Base-by-base conservation (phyloP, 176 grass and related monocot genomes). In the Tillandsia leiboldiana region DNA sequence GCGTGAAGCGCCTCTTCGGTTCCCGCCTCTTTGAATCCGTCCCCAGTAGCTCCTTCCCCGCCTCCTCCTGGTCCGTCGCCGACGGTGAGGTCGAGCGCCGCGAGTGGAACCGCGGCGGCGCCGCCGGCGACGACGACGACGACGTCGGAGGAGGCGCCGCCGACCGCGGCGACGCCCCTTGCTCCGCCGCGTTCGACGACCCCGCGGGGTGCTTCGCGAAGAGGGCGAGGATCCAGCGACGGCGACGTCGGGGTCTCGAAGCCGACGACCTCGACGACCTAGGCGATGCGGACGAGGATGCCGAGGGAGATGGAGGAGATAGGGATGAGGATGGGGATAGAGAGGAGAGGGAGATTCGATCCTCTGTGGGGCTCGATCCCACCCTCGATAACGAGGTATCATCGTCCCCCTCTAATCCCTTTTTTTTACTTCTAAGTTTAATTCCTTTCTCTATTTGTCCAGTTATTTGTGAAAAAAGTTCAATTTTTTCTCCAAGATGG, bases 1-100 rank as follows among this genome's bases (percentile, higher is more conserved):
- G 95, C 54, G 90, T 94, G 77, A 99, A 99, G 87, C 83, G 95
- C 18, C 82, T 99, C 9, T 99, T 99, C 70, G 95, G 90, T 48
- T 85, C 95, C 12, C 61, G 77, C 63, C 90, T 99, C 77, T 88
- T 88, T 75, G 90, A 85, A 50, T 78, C 53, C 14, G 90, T 99
- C 3, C 90, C 84, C 20, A 79, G 14, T 12, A 84, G 54, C 63
- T 82, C 89, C 84, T 94, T 99, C 75, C 82, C 84, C 47, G 73
- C 50, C 27, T 81, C 84, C 2, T 85, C 87, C 0, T 99, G 95
- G 95, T 93, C 87, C 17, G 90, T 99, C 48, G 84, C 87, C 1
- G 15, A 76, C 28, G 90, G 95, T 26, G 84, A 90, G 51, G 95
- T 94, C 18, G 90, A 90, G 87, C 86, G 87, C 65, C 77, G 49